phyloP scores from a whole-genome alignment of 148 eudicot genomes.

The Nyssa sinensis region DNA sequence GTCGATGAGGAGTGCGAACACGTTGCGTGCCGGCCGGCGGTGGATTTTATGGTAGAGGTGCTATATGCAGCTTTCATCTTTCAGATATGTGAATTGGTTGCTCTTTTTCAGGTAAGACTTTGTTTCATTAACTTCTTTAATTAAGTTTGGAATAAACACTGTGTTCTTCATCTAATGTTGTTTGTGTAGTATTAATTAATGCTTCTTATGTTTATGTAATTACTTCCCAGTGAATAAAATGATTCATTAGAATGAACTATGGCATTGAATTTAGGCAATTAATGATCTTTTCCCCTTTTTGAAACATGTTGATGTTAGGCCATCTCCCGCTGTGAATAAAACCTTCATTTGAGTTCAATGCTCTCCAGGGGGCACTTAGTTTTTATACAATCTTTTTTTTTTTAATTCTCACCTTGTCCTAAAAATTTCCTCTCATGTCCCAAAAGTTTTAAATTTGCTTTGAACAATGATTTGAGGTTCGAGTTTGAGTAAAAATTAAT shows the following conservation, averaged over 20 bases:
- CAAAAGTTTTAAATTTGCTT: too few relatives aligned
- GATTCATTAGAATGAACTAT: neutral
- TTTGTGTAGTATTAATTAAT: neutral
- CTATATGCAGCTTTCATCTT: conserved; percentile 64
- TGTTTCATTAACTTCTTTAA: neutral
- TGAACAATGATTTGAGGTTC: too few relatives aligned
- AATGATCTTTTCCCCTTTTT: too few relatives aligned
- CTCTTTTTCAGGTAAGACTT: conserved; percentile 61
- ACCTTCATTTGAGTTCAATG: too few relatives aligned
- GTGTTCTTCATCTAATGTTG: neutral
- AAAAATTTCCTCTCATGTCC: neutral
- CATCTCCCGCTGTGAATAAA: too few relatives aligned
- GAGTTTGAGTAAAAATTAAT: too few relatives aligned
- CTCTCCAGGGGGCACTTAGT: too few relatives aligned
- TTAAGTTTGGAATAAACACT: neutral
- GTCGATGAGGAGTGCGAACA: conserved; percentile 78
- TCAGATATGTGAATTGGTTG: conserved; percentile 68
- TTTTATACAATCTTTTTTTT: too few relatives aligned
- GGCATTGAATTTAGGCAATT: neutral
- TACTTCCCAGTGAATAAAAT: neutral
- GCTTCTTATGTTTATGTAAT: neutral
- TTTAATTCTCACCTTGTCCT: too few relatives aligned
- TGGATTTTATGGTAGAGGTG: conserved; percentile 67
- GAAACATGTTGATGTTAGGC: neutral
- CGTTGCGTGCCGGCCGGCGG: conserved; percentile 65